Evolutionary conservation across 371 early-diverging fungal species (phyloP).

Genomic region (Smittium mucronatum): DNA sequence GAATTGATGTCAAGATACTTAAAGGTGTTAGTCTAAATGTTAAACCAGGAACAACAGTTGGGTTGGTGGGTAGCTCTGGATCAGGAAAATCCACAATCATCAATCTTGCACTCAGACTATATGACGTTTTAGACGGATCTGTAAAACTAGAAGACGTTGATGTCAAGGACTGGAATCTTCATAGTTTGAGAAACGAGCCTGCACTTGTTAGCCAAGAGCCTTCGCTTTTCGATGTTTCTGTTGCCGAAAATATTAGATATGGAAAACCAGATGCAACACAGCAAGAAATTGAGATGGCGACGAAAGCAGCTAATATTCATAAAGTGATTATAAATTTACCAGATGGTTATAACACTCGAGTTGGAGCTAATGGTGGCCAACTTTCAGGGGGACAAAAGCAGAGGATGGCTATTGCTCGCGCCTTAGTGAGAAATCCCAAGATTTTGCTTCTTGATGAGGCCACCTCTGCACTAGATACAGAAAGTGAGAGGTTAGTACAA

Average conservation of each 20-base stretch:
- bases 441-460: conserved; percentile 93
- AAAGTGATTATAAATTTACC: conserved; percentile 54
- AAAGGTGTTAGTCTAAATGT: conserved; percentile 44
- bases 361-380: conserved; percentile 61
- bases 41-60: conserved; percentile 59
- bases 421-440: conserved; percentile 50
- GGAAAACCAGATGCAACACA: conserved; percentile 26
- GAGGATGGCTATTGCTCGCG: conserved; percentile 44
- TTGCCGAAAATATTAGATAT: conserved; percentile 35
- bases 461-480: conserved; percentile 81
- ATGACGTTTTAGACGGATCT: conserved; percentile 51
- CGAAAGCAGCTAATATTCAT: conserved; percentile 45
- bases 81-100: conserved; percentile 83
- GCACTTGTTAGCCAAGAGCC: conserved; percentile 73
- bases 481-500: conserved; percentile 82
- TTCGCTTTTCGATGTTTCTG: conserved; percentile 45
- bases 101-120: conserved; percentile 75
- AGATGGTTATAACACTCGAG: conserved; percentile 58
- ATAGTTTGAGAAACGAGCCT: conserved; percentile 53
- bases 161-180: conserved; percentile 48
- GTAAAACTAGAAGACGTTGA: conserved; percentile 48
- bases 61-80: conserved; percentile 71
- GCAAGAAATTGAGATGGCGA: conserved; percentile 35
- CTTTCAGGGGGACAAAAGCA: conserved; percentile 86
- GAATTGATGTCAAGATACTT: conserved; percentile 52